Evolutionary conservation across 164 flowering plant species (phyloP).

Genomic region (Umbilicus rupestris): DNA sequence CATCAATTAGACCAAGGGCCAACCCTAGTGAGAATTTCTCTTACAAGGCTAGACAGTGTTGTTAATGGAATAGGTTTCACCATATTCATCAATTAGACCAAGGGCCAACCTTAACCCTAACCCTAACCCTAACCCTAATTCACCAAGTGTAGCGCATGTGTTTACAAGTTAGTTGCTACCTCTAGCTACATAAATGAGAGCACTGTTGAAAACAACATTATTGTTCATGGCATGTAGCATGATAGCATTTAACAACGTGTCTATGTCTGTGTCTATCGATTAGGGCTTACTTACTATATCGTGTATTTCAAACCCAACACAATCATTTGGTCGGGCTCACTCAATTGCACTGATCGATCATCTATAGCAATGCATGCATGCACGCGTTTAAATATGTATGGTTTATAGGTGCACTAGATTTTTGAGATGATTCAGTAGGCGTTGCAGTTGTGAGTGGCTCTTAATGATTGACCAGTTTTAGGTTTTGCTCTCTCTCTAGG

Average conservation of each 20-base stretch:
- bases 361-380: background rate
- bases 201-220: too few relatives aligned
- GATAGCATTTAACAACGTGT: too few relatives aligned
- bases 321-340: too few relatives aligned
- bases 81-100: background rate
- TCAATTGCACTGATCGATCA: too few relatives aligned
- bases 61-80: background rate
- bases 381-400: background rate
- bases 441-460: conserved; percentile 4
- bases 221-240: too few relatives aligned
- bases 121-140: too few relatives aligned
- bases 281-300: too few relatives aligned
- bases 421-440: background rate
- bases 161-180: too few relatives aligned
- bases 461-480: background rate
- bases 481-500: background rate
- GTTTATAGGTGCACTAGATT: background rate
- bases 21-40: background rate
- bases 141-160: too few relatives aligned
- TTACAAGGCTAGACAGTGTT: background rate
- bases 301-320: too few relatives aligned
- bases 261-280: too few relatives aligned
- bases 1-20: background rate
- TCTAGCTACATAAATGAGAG: too few relatives aligned
- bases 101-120: background rate